Evolutionary conservation across 208 protist species (phyloP).

Genomic region (Leishmania aethiopica): DNA sequence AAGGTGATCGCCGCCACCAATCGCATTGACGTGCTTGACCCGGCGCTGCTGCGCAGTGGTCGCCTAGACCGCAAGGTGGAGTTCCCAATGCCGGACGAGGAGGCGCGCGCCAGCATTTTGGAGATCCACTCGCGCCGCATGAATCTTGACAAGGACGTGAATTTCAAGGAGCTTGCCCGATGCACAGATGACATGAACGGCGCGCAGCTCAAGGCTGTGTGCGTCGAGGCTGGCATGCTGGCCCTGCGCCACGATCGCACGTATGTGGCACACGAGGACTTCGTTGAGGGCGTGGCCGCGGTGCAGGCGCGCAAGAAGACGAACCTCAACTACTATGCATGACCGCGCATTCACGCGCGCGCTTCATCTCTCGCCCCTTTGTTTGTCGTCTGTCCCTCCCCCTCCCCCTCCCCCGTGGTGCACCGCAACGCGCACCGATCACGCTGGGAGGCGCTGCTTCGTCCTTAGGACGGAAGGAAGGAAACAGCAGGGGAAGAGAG

Average conservation of each 20-base stretch:
- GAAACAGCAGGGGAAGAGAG: not conserved
- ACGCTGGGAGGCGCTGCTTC: not conserved
- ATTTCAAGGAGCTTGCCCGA: slow-evolving; percentile 99
- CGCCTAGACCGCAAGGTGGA: slow-evolving; percentile 99
- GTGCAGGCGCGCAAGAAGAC: slow-evolving; percentile 99
- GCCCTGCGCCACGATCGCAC: slow-evolving; percentile 95
- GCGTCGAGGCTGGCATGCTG: slow-evolving; percentile 99
- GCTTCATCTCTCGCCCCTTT: no score
- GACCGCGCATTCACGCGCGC: slow-evolving; percentile 16
- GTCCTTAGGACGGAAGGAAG: not conserved
- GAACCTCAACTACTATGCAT: slow-evolving; percentile 99
- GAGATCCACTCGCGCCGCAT: slow-evolving; percentile 99
- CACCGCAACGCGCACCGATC: not conserved
- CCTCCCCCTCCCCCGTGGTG: not conserved
- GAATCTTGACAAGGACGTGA: slow-evolving; percentile 96
- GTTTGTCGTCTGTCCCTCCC: not conserved
- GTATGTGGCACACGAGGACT: slow-evolving; percentile 98
- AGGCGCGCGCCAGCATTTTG: slow-evolving; percentile 98
- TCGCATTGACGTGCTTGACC: slow-evolving; percentile 99
- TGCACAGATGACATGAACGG: slow-evolving; percentile 99
- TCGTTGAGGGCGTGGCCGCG: slow-evolving; percentile 97
- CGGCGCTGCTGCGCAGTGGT: slow-evolving; percentile 99
- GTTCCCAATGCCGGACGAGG: slow-evolving; percentile 99
- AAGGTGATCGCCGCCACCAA: slow-evolving; percentile 99
- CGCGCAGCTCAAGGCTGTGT: slow-evolving; percentile 99